Evolutionary conservation across 768 basidiomycete genomes (phyloP).

Genomic region (Kwoniella botswanensis): DNA sequence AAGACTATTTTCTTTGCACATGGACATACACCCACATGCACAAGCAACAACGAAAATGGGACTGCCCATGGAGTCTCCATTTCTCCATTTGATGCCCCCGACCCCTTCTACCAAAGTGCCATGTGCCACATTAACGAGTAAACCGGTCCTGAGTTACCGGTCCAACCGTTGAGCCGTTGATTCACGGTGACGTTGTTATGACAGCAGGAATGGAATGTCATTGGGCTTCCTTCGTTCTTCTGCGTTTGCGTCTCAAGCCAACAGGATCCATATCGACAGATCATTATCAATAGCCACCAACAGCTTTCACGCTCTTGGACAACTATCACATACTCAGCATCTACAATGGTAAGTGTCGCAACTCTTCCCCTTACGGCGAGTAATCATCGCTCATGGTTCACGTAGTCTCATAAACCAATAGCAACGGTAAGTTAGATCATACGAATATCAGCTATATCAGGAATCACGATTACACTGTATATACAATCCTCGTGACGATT

Average conservation of each 20-base stretch:
- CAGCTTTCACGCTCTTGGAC: no score
- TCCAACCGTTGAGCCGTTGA: neutral
- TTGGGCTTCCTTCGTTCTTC: neutral
- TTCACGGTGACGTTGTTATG: neutral
- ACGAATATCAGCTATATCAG: no score
- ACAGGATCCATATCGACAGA: no score
- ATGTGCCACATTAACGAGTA: neutral
- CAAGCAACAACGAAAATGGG: no score
- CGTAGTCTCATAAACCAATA: slow-evolving; percentile 38
- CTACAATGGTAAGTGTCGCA: neutral
- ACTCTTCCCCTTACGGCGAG: neutral
- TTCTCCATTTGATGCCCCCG: neutral
- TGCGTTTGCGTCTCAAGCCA: no score
- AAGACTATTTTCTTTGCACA: no score
- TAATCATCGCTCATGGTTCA: neutral
- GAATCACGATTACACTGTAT: no score
- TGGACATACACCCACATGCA: no score
- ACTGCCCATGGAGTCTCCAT: neutral
- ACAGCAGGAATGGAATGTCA: neutral
- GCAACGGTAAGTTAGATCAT: slow-evolving; percentile 24
- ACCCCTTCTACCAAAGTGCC: neutral
- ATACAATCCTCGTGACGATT: neutral
- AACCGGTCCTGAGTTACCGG: neutral
- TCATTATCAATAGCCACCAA: no score
- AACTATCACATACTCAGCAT: neutral